Base-by-base conservation (phyloP, 306 rosid species). In the Inga leiocalycina region DNA sequence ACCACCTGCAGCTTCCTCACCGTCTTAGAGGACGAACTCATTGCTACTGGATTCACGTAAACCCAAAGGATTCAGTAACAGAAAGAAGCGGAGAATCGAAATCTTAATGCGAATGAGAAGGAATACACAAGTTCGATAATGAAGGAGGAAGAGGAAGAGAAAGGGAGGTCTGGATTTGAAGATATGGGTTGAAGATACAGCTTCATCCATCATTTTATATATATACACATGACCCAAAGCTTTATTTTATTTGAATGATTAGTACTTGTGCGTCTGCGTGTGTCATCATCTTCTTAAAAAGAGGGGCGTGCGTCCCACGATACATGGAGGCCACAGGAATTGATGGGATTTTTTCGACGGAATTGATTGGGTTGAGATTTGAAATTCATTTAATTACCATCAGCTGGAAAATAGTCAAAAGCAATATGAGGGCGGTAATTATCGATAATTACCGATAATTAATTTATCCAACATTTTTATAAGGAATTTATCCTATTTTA, bases 1-100 rank as follows among this genome's bases (percentile, higher is more conserved):
- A 73, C 86, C 76, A 94, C 99, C 79, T 91, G 76, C 32, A 96
- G 69, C 84, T 90, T 91, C 94, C 99, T 91, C 87, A 79, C 6
- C 6, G 90, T 86, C 65, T 83, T 93, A 20, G 89, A 90, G 7
- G 54, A 22, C 20, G 89, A 82, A 86, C 91, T 89, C 98, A 94
- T 94, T 35, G 37, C 35, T 22, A 56, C 46, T 64, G 56, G 54
- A 41, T 32, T 64, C 59, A 16, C 43, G 9, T 12, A 8, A 22
- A 20, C 56, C 27, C 19, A 20, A 70, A 20, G 32, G 17, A 69
- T 67, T n/a, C 20, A 44, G 56, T 22, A 71, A 49, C 75, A 71
- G 56, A 44, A 71, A 43, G 56, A 71, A 43, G 45, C 46, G 8
- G 11, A 9, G 46, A 17, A 67, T 67, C 46, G 5, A 22, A 59